These are phyloP conservation scores for Petunia hybrid DNA, from an alignment of 305 asterid species.

Conservation along the genomic window DNA sequence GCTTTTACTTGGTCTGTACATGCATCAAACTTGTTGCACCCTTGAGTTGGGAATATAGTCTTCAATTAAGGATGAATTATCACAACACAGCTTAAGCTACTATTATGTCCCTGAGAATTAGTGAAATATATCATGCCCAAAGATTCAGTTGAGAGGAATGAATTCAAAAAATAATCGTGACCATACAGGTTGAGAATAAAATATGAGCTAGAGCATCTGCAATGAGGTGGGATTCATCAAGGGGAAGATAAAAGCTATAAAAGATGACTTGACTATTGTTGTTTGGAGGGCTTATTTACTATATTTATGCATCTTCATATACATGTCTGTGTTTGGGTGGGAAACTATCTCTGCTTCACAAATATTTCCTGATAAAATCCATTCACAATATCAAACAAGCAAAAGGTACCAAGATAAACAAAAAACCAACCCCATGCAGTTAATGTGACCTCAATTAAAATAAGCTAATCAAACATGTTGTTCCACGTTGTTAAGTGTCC, in stretches of 20 bases:
- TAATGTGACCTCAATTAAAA: not conserved
- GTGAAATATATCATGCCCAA: too few relatives aligned
- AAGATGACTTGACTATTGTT: not conserved
- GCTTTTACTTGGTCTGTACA: too few relatives aligned
- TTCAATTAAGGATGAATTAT: too few relatives aligned
- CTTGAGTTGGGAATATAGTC: too few relatives aligned
- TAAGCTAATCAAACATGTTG: not conserved
- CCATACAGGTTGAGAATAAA: too few relatives aligned
- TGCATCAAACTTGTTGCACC: too few relatives aligned
- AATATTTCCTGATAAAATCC: not conserved
- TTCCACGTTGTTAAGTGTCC: not conserved
- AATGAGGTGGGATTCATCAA: too few relatives aligned
- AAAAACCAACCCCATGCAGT: conserved; percentile 6
- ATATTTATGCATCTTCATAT: not conserved
- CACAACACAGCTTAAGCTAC: too few relatives aligned
- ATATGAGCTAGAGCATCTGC: too few relatives aligned
- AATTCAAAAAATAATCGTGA: too few relatives aligned
- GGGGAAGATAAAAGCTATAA: not conserved
- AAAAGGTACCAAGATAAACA: conserved; percentile 3
- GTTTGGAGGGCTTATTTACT: not conserved
- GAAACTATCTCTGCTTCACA: not conserved
- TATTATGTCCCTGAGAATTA: too few relatives aligned
- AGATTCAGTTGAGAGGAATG: too few relatives aligned
- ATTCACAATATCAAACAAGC: conserved; percentile 9
- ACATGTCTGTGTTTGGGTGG: not conserved